These are phyloP conservation scores for Sicyos edulis DNA, from an alignment of 306 rosid species.

Conservation along the genomic window DNA sequence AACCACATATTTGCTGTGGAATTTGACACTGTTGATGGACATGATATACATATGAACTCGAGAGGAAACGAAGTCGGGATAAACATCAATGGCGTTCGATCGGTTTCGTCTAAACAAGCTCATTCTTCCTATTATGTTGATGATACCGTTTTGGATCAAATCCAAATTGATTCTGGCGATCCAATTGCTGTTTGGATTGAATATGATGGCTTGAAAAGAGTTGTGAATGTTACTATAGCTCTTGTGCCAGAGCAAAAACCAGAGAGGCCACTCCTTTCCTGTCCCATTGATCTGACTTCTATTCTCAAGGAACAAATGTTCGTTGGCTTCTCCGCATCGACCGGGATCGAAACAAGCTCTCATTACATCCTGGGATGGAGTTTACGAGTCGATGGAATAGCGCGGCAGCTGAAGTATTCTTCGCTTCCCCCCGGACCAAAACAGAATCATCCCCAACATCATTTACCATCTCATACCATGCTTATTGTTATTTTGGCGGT, in stretches of 20 bases:
- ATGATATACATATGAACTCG: not conserved
- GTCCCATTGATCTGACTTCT: not conserved
- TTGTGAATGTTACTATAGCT: conserved; percentile 39
- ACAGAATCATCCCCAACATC: conserved; percentile 14
- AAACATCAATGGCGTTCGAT: conserved; percentile 35
- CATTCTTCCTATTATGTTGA: conserved; percentile 9
- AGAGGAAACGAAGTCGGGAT: conserved; percentile 56
- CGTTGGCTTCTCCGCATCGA: conserved; percentile 63
- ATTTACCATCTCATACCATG: conserved; percentile 20
- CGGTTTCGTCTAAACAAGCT: not conserved
- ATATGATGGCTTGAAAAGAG: conserved; percentile 31
- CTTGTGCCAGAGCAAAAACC: conserved; percentile 29
- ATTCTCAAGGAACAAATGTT: conserved; percentile 30
- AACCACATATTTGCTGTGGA: conserved; percentile 57
- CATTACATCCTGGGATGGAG: conserved; percentile 18
- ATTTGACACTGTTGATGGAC: conserved; percentile 61
- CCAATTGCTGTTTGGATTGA: conserved; percentile 55
- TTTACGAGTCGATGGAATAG: not conserved
- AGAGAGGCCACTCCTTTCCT: conserved; percentile 26
- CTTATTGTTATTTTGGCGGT: conserved; percentile 25
- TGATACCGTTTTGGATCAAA: not conserved
- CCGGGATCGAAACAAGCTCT: conserved; percentile 27
- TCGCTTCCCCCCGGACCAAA: conserved; percentile 39
- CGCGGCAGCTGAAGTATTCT: conserved; percentile 25
- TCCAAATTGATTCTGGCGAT: conserved; percentile 35